phyloP scores from a whole-genome alignment of 768 basidiomycete species.

The Rhodotorula babjevae region DNA sequence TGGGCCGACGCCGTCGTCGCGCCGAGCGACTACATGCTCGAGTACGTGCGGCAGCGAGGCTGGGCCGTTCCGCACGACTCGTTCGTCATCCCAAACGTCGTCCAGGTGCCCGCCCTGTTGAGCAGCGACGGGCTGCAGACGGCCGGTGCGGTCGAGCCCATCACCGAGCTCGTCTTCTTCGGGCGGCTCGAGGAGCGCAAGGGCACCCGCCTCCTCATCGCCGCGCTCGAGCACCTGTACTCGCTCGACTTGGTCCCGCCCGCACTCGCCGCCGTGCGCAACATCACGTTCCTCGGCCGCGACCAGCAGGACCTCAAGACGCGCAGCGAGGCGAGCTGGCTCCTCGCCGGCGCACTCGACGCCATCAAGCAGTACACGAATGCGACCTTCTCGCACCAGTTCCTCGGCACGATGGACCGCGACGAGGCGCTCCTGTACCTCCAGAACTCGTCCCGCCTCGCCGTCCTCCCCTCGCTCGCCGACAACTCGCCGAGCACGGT shows the following conservation, averaged over 20 bases:
- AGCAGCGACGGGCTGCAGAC: no score
- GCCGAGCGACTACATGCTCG: slow-evolving; percentile 38
- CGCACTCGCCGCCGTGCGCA: not conserved
- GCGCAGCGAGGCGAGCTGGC: slow-evolving; percentile 19
- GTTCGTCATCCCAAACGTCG: slow-evolving; percentile 37
- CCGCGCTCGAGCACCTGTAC: slow-evolving; percentile 21
- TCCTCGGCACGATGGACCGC: slow-evolving; percentile 20
- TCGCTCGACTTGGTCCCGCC: not conserved
- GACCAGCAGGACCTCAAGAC: slow-evolving; percentile 31
- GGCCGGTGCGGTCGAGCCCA: not conserved
- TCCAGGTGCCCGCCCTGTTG: not conserved
- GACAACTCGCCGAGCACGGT: slow-evolving; percentile 40
- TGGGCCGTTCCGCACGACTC: slow-evolving; percentile 20
- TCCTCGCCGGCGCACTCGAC: slow-evolving; percentile 22
- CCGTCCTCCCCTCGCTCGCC: slow-evolving; percentile 37
- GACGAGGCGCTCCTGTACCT: slow-evolving; percentile 33
- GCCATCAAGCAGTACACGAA: slow-evolving; percentile 28
- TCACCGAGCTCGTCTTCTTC: slow-evolving; percentile 38
- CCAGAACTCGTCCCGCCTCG: slow-evolving; percentile 24
- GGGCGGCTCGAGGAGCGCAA: slow-evolving; percentile 40
- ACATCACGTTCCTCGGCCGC: slow-evolving; percentile 33
- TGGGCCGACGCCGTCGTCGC: slow-evolving; percentile 37
- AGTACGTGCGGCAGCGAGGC: slow-evolving; percentile 15
- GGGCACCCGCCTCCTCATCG: slow-evolving; percentile 26
- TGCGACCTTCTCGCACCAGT: slow-evolving; percentile 23